Base-by-base conservation (phyloP, 768 basidiomycete genomes). In the Xerocomellus amylosporus region DNA sequence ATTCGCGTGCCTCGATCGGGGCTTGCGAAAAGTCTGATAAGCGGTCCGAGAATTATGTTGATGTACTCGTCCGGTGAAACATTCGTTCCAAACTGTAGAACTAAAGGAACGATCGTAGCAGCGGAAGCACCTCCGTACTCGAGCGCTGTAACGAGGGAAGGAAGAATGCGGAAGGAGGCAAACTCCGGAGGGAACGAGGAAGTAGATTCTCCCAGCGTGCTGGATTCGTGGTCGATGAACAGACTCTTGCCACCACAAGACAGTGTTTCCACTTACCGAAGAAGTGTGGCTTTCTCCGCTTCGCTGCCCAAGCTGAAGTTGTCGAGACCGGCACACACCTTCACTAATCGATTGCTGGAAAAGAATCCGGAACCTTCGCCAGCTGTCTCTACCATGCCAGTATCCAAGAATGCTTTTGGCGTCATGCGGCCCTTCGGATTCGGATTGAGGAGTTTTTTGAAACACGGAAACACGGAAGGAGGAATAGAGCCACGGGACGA, bases 1-100 rank as follows among this genome's bases (percentile, higher is more conserved):
- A 99, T 96, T 30, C 97, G 81, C 22, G 87, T 92, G 2, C 93
- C 94, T 42, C 97, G 82, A 71, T 99, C 97, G 0, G 94, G 90
- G 60, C 88, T 95, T 2, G 87, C 81, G 63, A 80, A 98, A 36
- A 98, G 77, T 68, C 87, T 91, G 40, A 93, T 79, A 3, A 99
- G 77, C 0, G 96, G 93, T 8, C 79, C 80, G 2, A 95, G 70
- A 15, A 98, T 83, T 5, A 81, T 64, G 36, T 77, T 78, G 3
- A 77, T 65, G 64, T 94, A 96, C 46, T 94, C 86, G 19, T 84
- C 80, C 1, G 84, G 79, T 0, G 88, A 72, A 0, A 90, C 77
- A 59, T 83, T 82, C 62, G 80, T 82, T 4, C 93, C 89, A 37
- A 97, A 82, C 51, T 86, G 85, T 30, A 98, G 73, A 10, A 95